Conservation (phyloP, 176 grass and related monocot species). For the Aechmea fasciata region DNA sequence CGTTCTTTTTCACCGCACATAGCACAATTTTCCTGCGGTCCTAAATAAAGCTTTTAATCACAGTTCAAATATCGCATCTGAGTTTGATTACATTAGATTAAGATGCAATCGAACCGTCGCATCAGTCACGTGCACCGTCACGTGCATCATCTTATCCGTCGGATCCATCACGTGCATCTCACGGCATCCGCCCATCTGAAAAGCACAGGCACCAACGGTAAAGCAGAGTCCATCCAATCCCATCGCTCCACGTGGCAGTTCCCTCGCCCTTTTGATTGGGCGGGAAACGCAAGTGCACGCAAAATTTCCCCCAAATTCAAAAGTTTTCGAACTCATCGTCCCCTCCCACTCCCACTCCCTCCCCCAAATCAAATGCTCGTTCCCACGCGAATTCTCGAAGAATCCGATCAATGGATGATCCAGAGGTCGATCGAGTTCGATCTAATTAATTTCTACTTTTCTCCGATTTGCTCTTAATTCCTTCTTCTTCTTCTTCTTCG, state of each 20-base stretch:
- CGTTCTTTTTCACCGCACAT: too few species aligned
- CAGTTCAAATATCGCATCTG: too few species aligned
- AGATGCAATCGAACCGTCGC: too few species aligned
- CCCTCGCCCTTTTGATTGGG: neutral
- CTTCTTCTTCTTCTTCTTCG: neutral
- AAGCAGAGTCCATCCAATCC: neutral
- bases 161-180: too few species aligned
- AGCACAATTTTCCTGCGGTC: too few species aligned
- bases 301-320: neutral
- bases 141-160: too few species aligned
- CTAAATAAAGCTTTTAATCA: too few species aligned
- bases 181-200: neutral
- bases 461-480: neutral
- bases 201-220: neutral
- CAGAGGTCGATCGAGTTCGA: neutral
- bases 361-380: neutral
- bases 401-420: neutral
- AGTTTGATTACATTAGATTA: too few species aligned
- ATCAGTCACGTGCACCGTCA: too few species aligned
- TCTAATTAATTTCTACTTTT: neutral
- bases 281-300: neutral
- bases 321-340: neutral
- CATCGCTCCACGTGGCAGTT: neutral
- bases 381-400: neutral
- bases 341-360: neutral